Evolutionary conservation across 352 stramenopile species (phyloP), one percentile per base, ranked within the genome.

Genomic region (Phytophthora fragariaefolia): DNA sequence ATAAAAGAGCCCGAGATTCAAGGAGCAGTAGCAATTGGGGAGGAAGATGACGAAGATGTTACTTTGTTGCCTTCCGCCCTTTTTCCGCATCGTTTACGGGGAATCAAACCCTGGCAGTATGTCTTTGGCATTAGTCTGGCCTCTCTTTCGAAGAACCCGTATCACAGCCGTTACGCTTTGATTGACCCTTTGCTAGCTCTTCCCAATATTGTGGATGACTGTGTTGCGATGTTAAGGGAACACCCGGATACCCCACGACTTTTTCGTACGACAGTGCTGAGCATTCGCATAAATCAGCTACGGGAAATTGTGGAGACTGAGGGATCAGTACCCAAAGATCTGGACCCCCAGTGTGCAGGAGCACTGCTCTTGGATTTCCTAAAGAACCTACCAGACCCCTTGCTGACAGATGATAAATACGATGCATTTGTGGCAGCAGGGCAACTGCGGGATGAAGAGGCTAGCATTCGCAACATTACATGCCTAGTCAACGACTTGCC

Each of bases 61-160:
- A 63, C 90, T 3, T 77, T 86, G 43, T 59, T 89, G 2, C 79
- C 81, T 12, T 76, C 76, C 2, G 79, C 85, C 3, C 63, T 78
- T n/a, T 93, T 91, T 53, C 79, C 75, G 1, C 81, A 93, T 71
- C 85, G 82, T 4, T 77, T 91, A 55, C 85, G 90, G 45, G 82
- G 79, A 6, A 91, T 93, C 58, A 91, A 93, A 54, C 87, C 85
- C 32, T 95, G 85, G 83, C 87, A 95, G 63, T 83, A 92, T 40
- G 84, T 93, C 3, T 95, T 95, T 46, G 87, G 83, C 22, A 78
- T 95, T 24, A 85, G 77, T 36, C 43, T 95, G 26, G 74, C 74
- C 13, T 93, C 89, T n/a, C 69, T 95, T 17, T 79, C 82, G 43
- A 89, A 85, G 58, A 93, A 92, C 56, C 81, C 87, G 34, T 93